phyloP scores from a whole-genome alignment of 768 basidiomycete genomes.

The Leccinum variicolor region DNA sequence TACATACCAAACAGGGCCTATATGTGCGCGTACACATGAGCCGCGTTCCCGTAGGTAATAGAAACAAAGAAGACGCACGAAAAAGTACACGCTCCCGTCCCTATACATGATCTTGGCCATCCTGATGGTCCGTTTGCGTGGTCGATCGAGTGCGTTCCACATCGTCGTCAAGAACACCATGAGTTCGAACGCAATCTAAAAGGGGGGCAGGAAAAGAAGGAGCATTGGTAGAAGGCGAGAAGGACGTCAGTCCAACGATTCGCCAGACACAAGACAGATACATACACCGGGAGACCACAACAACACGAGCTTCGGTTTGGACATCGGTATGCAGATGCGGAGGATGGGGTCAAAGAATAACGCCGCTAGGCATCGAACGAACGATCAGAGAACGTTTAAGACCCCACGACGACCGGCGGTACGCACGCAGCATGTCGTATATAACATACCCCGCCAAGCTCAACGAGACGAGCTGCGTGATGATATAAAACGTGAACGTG shows the following conservation, averaged over 20 bases:
- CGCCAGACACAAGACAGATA: not conserved
- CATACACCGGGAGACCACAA: conserved; percentile 32
- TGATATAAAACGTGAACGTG: conserved; percentile 30
- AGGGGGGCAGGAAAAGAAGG: not conserved
- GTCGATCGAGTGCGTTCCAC: not conserved
- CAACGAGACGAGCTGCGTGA: conserved; percentile 28
- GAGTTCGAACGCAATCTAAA: conserved; percentile 28
- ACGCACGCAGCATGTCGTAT: conserved; percentile 24
- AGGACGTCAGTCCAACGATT: not conserved
- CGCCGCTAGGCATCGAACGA: conserved; percentile 8
- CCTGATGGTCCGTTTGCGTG: not conserved
- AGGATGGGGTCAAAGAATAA: conserved; percentile 7
- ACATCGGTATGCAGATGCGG: conserved; percentile 19
- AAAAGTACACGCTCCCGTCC: conserved; percentile 27
- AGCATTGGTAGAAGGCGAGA: not conserved
- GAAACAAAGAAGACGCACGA: conserved; percentile 4
- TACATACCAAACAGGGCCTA: conserved; percentile 21
- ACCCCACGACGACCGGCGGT: not conserved
- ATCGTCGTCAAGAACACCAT: conserved; percentile 20
- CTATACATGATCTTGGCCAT: conserved; percentile 14
- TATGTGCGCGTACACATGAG: not conserved
- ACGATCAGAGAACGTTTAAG: not conserved
- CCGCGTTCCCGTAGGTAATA: not conserved
- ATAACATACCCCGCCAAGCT: conserved; percentile 23
- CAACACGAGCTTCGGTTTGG: conserved; percentile 19